A percentile compares a stretch with the other conserved stretches of the same genome.
phyloP scores from a whole-genome alignment of 2,329 filamentous ascomycete genomes.

The Tolypocladium pustulatum region DNA sequence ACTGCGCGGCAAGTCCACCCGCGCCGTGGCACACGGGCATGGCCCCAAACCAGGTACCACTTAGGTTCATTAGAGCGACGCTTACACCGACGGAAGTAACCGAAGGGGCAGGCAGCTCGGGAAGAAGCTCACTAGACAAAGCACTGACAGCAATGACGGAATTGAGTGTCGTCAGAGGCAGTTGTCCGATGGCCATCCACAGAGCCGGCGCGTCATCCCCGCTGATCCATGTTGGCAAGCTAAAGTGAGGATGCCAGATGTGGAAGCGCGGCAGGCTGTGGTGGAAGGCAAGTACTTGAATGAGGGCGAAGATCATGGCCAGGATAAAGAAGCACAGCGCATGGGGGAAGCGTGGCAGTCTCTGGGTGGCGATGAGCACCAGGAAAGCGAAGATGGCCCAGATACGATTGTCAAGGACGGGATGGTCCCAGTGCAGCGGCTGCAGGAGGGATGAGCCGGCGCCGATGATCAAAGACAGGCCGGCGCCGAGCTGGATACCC shows the following conservation, averaged over 20 bases:
- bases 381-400: conserved; percentile 69
- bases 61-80: conserved; percentile 72
- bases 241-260: conserved; percentile 48
- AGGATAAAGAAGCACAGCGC: conserved; percentile 62
- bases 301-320: conserved; percentile 54
- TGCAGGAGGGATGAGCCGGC: conserved; percentile 60
- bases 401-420: conserved; percentile 65
- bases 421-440: conserved; percentile 56
- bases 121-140: conserved; percentile 67
- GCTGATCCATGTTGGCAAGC: conserved; percentile 23
- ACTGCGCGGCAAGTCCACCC: conserved; percentile 82
- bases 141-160: conserved; percentile 82
- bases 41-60: conserved; percentile 81
- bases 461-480: conserved; percentile 70
- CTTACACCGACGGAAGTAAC: conserved; percentile 73
- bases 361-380: conserved; percentile 57
- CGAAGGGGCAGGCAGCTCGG: conserved; percentile 53
- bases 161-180: conserved; percentile 86
- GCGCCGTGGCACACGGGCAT: conserved; percentile 96
- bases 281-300: conserved; percentile 21
- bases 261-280: conserved; percentile 38
- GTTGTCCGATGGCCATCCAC: conserved; percentile 67
- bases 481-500: conserved; percentile 89
- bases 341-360: conserved; percentile 61
- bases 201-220: conserved; percentile 21